Conservation (phyloP, 495 filamentous ascomycete genomes). For the Chaetomium cochliodes region DNA sequence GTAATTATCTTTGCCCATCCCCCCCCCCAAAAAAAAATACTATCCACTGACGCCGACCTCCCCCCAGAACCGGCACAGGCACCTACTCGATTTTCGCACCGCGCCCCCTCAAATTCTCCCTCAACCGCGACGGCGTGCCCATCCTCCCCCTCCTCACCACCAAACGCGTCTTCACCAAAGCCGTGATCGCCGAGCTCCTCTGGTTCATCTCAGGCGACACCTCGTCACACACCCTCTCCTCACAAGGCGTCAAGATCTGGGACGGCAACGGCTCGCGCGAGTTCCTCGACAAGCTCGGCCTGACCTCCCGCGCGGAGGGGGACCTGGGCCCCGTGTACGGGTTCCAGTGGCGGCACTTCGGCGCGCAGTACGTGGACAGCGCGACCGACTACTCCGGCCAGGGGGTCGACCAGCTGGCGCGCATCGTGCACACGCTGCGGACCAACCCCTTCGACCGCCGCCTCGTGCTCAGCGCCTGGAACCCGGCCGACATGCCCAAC, state of each 20-base stretch:
- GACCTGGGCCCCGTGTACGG: constrained; percentile 97
- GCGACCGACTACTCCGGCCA: constrained; percentile 80
- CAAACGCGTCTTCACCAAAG: constrained; percentile 91
- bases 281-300: constrained; percentile 80
- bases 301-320: constrained; percentile 74
- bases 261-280: constrained; percentile 91
- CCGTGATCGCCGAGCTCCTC: constrained; percentile 88
- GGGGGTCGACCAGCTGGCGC: constrained; percentile 87
- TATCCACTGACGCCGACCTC: background rate
- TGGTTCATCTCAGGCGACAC: constrained; percentile 92
- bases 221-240: constrained; percentile 68
- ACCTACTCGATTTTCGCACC: constrained; percentile 88
- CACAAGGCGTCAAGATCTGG: constrained; percentile 91
- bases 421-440: constrained; percentile 78
- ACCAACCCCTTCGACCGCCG: constrained; percentile 82
- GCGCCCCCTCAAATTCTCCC: constrained; percentile 77
- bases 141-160: constrained; percentile 92
- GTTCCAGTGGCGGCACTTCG: constrained; percentile 99
- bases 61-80: constrained; percentile 79
- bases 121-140: constrained; percentile 58
- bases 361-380: constrained; percentile 78
- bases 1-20: constrained; percentile 14
- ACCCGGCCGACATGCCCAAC: constrained; percentile 75
- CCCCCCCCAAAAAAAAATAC: background rate
- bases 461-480: constrained; percentile 91